phyloP scores from a whole-genome alignment of 2,329 filamentous ascomycete genomes.

The Penicillium paneum region DNA sequence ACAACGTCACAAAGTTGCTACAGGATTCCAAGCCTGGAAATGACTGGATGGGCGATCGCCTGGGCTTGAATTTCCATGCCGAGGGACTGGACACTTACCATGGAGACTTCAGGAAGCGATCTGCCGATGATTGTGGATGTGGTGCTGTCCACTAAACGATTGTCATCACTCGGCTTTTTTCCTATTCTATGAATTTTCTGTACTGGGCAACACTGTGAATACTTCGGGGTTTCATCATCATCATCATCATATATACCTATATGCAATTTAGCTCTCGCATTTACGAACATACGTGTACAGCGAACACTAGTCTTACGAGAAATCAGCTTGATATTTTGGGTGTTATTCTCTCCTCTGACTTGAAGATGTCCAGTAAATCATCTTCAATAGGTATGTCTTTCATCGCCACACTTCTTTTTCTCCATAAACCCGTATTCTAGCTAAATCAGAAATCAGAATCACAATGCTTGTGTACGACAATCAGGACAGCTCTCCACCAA shows the following conservation, averaged over 20 bases:
- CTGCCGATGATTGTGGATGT: constrained; percentile 33
- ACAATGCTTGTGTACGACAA: background rate
- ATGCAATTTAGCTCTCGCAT: background rate
- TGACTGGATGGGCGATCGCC: constrained; percentile 43
- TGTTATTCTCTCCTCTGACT: background rate
- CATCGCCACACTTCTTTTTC: background rate
- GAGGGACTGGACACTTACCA: constrained; percentile 46
- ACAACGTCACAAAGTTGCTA: constrained; percentile 72
- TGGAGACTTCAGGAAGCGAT: constrained; percentile 42
- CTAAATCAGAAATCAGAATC: background rate
- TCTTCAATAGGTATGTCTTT: background rate
- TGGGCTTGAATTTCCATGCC: constrained; percentile 36
- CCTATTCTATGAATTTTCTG: background rate
- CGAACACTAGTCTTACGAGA: background rate
- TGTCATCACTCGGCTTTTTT: background rate
- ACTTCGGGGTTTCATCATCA: background rate
- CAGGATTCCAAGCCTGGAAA: constrained; percentile 31
- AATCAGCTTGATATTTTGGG: background rate
- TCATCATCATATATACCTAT: background rate
- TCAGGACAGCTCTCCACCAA: constrained; percentile 8
- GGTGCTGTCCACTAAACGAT: constrained; percentile 24
- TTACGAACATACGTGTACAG: background rate
- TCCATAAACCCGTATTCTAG: background rate
- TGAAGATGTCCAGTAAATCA: background rate
- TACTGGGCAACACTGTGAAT: background rate